Conservation (phyloP, 169 alveolate genomes). For the Pseudocohnilembus persalinus region DNA sequence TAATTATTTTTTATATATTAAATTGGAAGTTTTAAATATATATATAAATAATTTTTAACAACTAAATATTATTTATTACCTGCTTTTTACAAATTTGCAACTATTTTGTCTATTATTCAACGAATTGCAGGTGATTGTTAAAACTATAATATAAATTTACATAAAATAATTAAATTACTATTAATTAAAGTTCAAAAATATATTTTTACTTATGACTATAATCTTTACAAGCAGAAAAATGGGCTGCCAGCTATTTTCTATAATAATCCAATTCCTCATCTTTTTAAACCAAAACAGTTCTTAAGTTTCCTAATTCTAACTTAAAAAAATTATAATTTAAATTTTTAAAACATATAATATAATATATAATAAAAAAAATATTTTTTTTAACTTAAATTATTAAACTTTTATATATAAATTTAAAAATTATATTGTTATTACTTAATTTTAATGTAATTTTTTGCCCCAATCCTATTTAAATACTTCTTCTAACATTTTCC, state of each 20-base stretch:
- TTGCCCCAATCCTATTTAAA: slow-evolving; percentile 21
- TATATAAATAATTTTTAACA: too few species aligned
- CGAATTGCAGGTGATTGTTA: background rate
- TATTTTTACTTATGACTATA: background rate
- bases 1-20: too few species aligned
- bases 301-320: slow-evolving; percentile 7
- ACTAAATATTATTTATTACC: background rate
- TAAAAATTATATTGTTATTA: too few species aligned
- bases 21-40: too few species aligned
- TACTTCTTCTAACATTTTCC: background rate
- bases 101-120: slow-evolving; percentile 15
- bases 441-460: slow-evolving; percentile 12
- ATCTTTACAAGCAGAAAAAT: slow-evolving; percentile 1
- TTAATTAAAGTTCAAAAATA: too few species aligned
- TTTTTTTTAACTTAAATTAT: too few species aligned
- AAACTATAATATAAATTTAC: background rate
- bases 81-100: slow-evolving; percentile 1
- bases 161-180: too few species aligned
- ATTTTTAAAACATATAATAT: too few species aligned
- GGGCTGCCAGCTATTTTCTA: background rate
- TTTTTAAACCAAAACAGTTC: slow-evolving; percentile 6
- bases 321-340: background rate
- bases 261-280: slow-evolving; percentile 10
- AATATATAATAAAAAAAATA: too few species aligned
- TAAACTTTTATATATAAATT: too few species aligned